Percentiles rank a stretch among this genome's conserved stretches.
These are phyloP conservation scores for Trichoderma sp. DNA, from an alignment of 2,329 filamentous ascomycete species.

Conservation along the genomic window DNA sequence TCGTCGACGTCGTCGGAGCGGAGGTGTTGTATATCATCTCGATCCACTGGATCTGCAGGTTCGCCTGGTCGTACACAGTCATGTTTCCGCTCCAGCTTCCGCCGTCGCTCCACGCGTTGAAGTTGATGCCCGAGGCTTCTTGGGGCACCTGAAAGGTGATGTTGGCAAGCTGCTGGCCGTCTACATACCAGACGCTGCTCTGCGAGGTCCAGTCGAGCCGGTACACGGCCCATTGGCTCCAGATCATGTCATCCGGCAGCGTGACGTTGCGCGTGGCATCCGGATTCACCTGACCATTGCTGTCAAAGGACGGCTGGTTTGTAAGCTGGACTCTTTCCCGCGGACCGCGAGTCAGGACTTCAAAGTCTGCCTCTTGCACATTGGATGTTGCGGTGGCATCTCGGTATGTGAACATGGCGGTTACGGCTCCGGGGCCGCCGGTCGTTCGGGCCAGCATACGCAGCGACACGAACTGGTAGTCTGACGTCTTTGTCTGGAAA, in stretches of 20 bases:
- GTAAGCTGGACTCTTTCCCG: slow-evolving; percentile 52
- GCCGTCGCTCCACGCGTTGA: slow-evolving; percentile 63
- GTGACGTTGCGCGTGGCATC: slow-evolving; percentile 49
- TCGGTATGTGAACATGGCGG: slow-evolving; percentile 54
- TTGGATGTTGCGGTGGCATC: slow-evolving; percentile 33
- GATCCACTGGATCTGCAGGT: slow-evolving; percentile 61
- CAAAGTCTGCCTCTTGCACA: slow-evolving; percentile 53
- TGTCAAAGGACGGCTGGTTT: slow-evolving; percentile 56
- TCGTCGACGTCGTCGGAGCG: neutral
- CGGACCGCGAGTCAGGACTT: slow-evolving; percentile 50
- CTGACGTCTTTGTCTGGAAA: slow-evolving; percentile 39
- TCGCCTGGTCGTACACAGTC: slow-evolving; percentile 48
- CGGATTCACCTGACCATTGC: slow-evolving; percentile 43
- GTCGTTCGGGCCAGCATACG: slow-evolving; percentile 52
- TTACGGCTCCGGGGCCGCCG: slow-evolving; percentile 48
- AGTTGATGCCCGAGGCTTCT: slow-evolving; percentile 50
- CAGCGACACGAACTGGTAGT: slow-evolving; percentile 36
- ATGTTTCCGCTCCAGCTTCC: slow-evolving; percentile 61
- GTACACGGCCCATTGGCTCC: slow-evolving; percentile 58
- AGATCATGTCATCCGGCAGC: slow-evolving; percentile 42
- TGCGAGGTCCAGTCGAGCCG: slow-evolving; percentile 59
- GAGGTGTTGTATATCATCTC: slow-evolving; percentile 56
- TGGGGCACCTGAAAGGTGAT: slow-evolving; percentile 56
- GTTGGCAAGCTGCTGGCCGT: slow-evolving; percentile 49
- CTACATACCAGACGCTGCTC: slow-evolving; percentile 55